These are phyloP conservation scores for Leishmania tarentolae DNA, from an alignment of 208 protist species.

Conservation along the genomic window DNA sequence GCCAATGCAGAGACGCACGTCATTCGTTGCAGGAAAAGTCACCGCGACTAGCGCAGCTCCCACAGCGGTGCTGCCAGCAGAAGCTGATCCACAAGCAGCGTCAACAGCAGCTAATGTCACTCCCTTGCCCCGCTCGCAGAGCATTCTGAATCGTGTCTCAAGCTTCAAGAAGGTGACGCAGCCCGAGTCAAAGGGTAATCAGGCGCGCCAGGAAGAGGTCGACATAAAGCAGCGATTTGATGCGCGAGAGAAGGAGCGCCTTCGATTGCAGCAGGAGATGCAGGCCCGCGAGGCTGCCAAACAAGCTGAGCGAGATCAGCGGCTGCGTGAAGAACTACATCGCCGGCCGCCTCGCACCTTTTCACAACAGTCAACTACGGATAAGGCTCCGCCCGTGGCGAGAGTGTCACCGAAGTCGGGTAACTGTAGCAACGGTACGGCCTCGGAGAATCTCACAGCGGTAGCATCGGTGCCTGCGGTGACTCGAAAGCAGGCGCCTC, in stretches of 20 bases:
- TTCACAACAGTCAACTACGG: background rate
- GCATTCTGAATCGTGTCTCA: slow-evolving; percentile 40
- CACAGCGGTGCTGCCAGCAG: background rate
- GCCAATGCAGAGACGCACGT: background rate
- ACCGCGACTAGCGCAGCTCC: background rate
- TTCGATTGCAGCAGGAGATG: slow-evolving; percentile 19
- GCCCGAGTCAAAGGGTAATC: slow-evolving; percentile 6
- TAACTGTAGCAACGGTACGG: background rate
- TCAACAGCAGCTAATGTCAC: background rate
- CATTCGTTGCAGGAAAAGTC: background rate
- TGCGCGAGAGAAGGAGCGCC: slow-evolving; percentile 16
- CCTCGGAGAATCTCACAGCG: background rate
- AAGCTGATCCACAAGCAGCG: background rate
- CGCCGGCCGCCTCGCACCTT: background rate
- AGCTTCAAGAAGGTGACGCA: slow-evolving; percentile 42
- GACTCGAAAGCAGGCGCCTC: background rate
- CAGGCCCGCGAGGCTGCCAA: slow-evolving; percentile 7
- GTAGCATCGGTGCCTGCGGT: background rate
- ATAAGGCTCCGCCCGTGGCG: background rate
- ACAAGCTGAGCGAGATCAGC: slow-evolving; percentile 15
- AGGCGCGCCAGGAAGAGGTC: slow-evolving; percentile 6
- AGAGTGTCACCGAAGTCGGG: background rate
- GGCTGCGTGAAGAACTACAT: slow-evolving; percentile 14
- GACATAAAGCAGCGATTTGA: slow-evolving; percentile 10
- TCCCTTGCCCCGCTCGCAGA: slow-evolving; percentile 15